phyloP scores from a whole-genome alignment of 257 asterid species.

The Plantago major region DNA sequence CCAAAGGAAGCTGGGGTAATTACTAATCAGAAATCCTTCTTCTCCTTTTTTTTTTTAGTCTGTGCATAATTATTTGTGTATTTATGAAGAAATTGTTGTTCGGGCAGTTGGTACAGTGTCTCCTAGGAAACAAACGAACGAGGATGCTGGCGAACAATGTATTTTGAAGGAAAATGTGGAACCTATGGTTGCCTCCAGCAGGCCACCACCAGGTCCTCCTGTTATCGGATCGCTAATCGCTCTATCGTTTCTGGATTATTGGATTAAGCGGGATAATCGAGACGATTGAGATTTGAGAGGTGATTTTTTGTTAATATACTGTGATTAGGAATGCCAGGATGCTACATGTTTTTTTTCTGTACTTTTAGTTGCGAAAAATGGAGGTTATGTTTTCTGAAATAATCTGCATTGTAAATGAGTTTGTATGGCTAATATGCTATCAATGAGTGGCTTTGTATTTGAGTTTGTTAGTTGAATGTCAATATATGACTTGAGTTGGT shows the following conservation, averaged over 20 bases:
- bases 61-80: no score
- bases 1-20: conserved; percentile 36
- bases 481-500: no score
- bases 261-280: conserved; percentile 1
- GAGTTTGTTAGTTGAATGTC: no score
- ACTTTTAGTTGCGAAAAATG: no score
- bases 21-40: neutral
- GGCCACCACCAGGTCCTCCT: neutral
- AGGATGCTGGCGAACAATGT: conserved; percentile 10
- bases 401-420: no score
- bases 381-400: no score
- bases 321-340: no score
- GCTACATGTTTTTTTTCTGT: no score
- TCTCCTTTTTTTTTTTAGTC: no score
- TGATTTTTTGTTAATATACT: conserved; percentile 1
- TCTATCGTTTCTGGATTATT: conserved; percentile 4
- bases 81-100: neutral
- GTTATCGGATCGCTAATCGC: conserved; percentile 5
- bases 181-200: conserved; percentile 3
- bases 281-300: neutral
- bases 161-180: conserved; percentile 5
- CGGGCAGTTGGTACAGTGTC: conserved; percentile 33
- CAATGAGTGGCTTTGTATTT: no score
- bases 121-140: conserved; percentile 27
- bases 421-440: no score